Percentiles rank a stretch among this genome's conserved stretches.
Evolutionary conservation across 2,329 filamentous ascomycete genomes (phyloP).

Genomic region (Trichoderma guizhouense): DNA sequence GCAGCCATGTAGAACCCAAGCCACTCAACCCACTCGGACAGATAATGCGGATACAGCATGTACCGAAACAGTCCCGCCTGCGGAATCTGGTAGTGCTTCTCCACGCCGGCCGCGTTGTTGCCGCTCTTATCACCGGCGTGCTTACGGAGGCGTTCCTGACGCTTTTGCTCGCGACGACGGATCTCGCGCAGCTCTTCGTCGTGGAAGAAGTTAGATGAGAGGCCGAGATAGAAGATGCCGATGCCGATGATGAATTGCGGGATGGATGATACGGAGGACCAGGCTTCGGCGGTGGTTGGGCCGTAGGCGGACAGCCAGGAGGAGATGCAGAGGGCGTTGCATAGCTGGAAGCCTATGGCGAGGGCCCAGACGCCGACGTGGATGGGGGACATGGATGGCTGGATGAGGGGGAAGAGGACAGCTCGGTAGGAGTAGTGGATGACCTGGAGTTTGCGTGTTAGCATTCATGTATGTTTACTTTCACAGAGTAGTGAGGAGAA

Average conservation of each 20-base stretch:
- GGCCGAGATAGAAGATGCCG: conserved; percentile 70
- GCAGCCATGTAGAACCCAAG: conserved; percentile 78
- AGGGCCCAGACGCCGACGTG: conserved; percentile 63
- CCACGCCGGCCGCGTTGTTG: conserved; percentile 34
- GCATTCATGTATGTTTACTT: conserved; percentile 3
- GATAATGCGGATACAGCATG: conserved; percentile 87
- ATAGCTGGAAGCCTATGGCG: conserved; percentile 71
- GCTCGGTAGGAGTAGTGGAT: conserved; percentile 92
- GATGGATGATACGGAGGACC: conserved; percentile 40
- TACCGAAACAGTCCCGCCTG: conserved; percentile 77
- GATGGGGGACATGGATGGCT: conserved; percentile 90
- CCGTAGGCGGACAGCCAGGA: conserved; percentile 82
- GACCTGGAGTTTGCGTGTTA: conserved; percentile 41
- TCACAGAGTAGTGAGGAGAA: conserved; percentile 19
- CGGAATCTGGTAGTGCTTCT: conserved; percentile 86
- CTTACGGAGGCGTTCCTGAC: conserved; percentile 43
- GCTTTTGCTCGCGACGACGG: conserved; percentile 62
- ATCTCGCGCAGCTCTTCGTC: conserved; percentile 90
- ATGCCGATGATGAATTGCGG: conserved; percentile 61
- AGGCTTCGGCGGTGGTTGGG: conserved; percentile 55
- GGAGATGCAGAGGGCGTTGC: conserved; percentile 75
- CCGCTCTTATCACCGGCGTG: conserved; percentile 31
- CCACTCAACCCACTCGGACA: conserved; percentile 98
- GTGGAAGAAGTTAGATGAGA: conserved; percentile 80
- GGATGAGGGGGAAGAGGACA: conserved; percentile 73